Conservation (phyloP, 495 filamentous ascomycete species). For the Podospora tetraspora region DNA sequence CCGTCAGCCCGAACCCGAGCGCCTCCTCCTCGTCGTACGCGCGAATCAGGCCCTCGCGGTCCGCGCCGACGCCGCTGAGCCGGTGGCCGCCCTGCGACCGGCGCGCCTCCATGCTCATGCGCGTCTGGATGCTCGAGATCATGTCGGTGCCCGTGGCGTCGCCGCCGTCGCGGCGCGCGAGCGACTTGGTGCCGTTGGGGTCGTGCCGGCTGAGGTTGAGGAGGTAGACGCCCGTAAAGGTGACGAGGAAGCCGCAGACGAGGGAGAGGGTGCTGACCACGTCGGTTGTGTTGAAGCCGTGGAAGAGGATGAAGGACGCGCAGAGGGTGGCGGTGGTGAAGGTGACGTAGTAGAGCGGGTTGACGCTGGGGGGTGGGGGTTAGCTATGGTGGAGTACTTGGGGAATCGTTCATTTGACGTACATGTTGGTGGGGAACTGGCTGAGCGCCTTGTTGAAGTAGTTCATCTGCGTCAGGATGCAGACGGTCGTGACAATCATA, state of each 20-base stretch:
- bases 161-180: conserved; percentile 57
- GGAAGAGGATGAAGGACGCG: conserved; percentile 96
- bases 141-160: conserved; percentile 87
- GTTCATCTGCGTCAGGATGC: conserved; percentile 98
- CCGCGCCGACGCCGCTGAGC: conserved; percentile 59
- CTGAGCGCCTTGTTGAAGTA: conserved; percentile 99
- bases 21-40: conserved; percentile 73
- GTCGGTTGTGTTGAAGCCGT: conserved; percentile 94
- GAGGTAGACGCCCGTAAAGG: conserved; percentile 95
- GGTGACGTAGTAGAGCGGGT: conserved; percentile 98
- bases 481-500: conserved; percentile 82
- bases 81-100: conserved; percentile 46
- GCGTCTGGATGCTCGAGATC: conserved; percentile 80
- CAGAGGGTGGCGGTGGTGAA: conserved; percentile 93
- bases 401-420: conserved; percentile 15
- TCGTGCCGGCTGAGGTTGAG: conserved; percentile 90
- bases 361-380: conserved; percentile 61
- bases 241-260: conserved; percentile 89
- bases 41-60: conserved; percentile 76
- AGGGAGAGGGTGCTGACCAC: conserved; percentile 86
- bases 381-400: conserved; percentile 28
- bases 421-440: conserved; percentile 96
- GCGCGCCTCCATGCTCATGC: conserved; percentile 85
- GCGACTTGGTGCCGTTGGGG: conserved; percentile 66
- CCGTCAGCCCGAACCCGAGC: conserved; percentile 54